Percentiles rank a stretch among this genome's conserved stretches.
Conservation (phyloP, 2,329 filamentous ascomycete genomes). For the Triangularia setosa region DNA sequence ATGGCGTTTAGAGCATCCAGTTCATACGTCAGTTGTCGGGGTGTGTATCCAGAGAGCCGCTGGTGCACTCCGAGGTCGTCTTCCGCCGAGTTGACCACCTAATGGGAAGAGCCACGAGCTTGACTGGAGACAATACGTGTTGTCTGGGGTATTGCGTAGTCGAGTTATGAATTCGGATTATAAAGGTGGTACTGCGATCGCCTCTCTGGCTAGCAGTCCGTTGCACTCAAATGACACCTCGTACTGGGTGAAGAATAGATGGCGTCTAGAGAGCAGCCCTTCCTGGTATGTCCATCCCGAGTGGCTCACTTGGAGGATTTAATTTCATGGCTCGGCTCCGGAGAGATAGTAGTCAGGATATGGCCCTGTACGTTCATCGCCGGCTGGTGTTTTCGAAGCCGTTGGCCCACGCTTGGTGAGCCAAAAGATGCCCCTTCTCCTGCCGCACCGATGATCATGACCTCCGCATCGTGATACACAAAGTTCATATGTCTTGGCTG, state of each 20-base stretch:
- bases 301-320: background rate
- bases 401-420: background rate
- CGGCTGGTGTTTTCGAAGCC: background rate
- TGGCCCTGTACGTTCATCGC: background rate
- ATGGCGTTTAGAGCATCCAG: conserved; percentile 1
- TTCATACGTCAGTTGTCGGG: background rate
- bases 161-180: background rate
- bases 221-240: conserved; percentile 6
- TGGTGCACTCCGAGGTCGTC: background rate
- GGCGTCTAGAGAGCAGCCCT: background rate
- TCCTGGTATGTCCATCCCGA: conserved; percentile 15
- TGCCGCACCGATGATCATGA: conserved; percentile 3
- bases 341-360: background rate
- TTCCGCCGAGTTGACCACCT: background rate
- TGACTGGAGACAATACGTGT: background rate
- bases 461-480: background rate
- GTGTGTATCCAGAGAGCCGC: background rate
- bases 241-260: conserved; percentile 7
- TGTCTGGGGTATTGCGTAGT: background rate
- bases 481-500: conserved; percentile 1
- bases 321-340: background rate
- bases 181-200: background rate
- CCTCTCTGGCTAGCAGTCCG: background rate
- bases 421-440: background rate
- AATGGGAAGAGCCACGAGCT: background rate